A percentile compares a stretch with the other conserved stretches of the same genome.
Conservation (phyloP, 495 filamentous ascomycete genomes). For the Amniculicola lignicola region DNA sequence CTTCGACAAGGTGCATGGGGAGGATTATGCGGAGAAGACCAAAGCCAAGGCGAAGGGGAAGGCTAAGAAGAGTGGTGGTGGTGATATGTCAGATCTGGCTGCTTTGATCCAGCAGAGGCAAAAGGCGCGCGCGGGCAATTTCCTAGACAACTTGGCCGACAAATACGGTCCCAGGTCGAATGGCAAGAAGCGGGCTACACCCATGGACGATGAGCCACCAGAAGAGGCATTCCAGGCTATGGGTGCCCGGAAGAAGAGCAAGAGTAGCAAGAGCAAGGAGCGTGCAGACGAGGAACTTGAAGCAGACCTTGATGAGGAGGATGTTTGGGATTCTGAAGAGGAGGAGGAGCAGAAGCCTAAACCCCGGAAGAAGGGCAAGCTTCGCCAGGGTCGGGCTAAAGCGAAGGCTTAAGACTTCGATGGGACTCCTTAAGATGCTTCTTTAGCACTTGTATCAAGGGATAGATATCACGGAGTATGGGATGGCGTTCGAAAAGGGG, state of each 20-base stretch:
- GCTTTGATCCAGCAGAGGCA: conserved; percentile 60
- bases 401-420: too few relatives aligned
- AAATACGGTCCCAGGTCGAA: conserved; percentile 62
- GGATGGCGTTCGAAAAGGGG: too few relatives aligned
- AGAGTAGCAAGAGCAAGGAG: conserved; percentile 43
- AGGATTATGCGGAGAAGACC: conserved; percentile 34
- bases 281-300: neutral
- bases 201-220: conserved; percentile 54
- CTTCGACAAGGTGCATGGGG: conserved; percentile 44
- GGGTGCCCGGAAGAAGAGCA: conserved; percentile 45
- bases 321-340: neutral
- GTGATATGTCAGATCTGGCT: conserved; percentile 49
- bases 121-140: conserved; percentile 48
- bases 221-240: conserved; percentile 67
- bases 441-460: too few relatives aligned
- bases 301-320: neutral
- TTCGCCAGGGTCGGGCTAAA: neutral
- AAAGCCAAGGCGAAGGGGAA: conserved; percentile 26
- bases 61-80: conserved; percentile 22
- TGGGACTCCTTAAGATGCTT: too few relatives aligned
- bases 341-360: neutral
- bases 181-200: conserved; percentile 49
- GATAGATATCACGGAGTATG: too few relatives aligned
- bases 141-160: conserved; percentile 67
- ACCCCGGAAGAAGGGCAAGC: conserved; percentile 1